These are phyloP conservation scores for Rhodosporidiobolus odoratus DNA, from an alignment of 768 basidiomycete species.

Conservation along the genomic window DNA sequence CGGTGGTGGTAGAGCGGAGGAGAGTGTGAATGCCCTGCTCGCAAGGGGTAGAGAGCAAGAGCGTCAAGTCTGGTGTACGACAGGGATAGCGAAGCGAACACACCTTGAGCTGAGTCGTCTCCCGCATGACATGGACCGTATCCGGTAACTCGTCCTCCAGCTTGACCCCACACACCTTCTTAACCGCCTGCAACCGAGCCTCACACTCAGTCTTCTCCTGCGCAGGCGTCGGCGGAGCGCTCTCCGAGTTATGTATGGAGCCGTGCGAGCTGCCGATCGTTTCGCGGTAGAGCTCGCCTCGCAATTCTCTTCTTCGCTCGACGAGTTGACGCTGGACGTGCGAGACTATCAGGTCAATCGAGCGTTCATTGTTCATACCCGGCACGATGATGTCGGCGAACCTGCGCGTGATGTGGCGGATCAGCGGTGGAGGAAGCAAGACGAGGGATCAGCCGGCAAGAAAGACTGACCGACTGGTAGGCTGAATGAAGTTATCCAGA, in stretches of 20 bases:
- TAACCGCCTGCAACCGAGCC: not conserved
- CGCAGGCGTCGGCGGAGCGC: conserved; percentile 10
- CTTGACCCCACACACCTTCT: not conserved
- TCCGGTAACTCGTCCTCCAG: conserved; percentile 36
- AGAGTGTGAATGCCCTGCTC: conserved; percentile 81
- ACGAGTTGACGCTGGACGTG: conserved; percentile 80
- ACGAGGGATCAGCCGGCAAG: not conserved
- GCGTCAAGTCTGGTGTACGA: not conserved
- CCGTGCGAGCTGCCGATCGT: conserved; percentile 12
- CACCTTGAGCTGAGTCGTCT: conserved; percentile 76
- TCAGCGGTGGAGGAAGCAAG: not conserved
- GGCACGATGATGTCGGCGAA: conserved; percentile 97
- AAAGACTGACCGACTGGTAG: conserved; percentile 55
- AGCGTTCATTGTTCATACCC: conserved; percentile 78
- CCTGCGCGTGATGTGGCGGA: conserved; percentile 36
- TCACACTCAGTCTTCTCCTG: conserved; percentile 10
- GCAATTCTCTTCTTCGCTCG: conserved; percentile 67
- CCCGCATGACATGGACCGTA: conserved; percentile 63
- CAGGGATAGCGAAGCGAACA: conserved; percentile 24
- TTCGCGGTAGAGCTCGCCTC: conserved; percentile 59
- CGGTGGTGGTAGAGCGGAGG: conserved; percentile 63
- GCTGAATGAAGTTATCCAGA: conserved; percentile 79
- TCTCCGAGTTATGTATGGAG: not conserved
- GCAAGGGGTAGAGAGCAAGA: not conserved
- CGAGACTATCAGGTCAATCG: conserved; percentile 86